Base-by-base conservation (phyloP, 2,329 filamentous ascomycete species). In the Ophiognomonia clavigignenti-juglandacearum region DNA sequence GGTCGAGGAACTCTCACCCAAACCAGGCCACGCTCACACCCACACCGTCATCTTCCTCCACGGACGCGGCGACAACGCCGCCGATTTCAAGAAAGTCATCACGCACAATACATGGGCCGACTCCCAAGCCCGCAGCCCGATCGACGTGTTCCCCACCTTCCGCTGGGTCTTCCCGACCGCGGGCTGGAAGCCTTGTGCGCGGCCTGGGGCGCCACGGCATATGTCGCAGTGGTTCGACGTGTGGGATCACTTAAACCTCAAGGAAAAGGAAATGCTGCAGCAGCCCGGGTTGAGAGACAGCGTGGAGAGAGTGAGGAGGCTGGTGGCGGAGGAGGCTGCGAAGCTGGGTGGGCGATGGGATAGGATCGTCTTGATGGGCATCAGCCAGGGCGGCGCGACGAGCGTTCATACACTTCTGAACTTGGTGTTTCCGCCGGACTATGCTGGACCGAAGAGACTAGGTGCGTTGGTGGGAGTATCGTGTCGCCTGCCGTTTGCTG, bases 181-280 rank as follows among this genome's bases (percentile, higher is more conserved):
- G 34, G 58, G 41, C 54, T 59, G 38, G 60, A 63, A 44, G 41
- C 51, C 40, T 38, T 53, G 29, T 54, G 56, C 40, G 57, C 62
- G 22, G 50, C 56, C 7, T 8, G 35, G 32, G 47, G 54, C 46
- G 62, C 66, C 8, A 10, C 34, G 32, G 32, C 26, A 22, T 23
- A 50, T 46, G 43, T 46, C 26, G n/a, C 71, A 75, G 54, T 78
- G 74, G 75, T 78, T 77, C 56, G 73, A 78, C 54, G 64, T 75
- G 29, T 72, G 65, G 61, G 69, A 71, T 41, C 59, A 68, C 1
- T 54, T 60, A 16, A 59, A 71, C 47, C 68, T 71, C n/a, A n/a
- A n/a, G 14, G 59, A 69, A n/a, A 55, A 59, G 14, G 70, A 76
- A 49, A 67, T 72, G 3, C 48, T 72, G 4, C 72, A 75, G 54